phyloP scores from a whole-genome alignment of 2,329 filamentous ascomycete species.

The Fusarium heterosporum region DNA sequence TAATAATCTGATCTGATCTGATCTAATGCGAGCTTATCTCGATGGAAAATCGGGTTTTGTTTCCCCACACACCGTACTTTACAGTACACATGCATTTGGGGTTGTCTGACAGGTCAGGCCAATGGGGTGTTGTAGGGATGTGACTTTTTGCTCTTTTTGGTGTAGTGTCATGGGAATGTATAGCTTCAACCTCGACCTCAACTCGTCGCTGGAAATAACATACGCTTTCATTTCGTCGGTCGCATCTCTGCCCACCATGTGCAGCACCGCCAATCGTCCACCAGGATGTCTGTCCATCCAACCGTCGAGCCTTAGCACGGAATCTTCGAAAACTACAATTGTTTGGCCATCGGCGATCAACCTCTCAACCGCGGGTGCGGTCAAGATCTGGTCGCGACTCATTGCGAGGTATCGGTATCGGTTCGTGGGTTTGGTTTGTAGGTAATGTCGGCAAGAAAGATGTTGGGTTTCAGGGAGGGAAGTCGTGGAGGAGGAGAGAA shows the following conservation, averaged over 20 bases:
- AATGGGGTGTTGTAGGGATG: slow-evolving; percentile 28
- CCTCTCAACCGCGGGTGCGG: slow-evolving; percentile 59
- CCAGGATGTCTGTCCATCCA: slow-evolving; percentile 72
- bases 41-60: background rate
- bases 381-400: slow-evolving; percentile 58
- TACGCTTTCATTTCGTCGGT: slow-evolving; percentile 54
- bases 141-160: slow-evolving; percentile 6
- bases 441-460: slow-evolving; percentile 3
- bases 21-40: background rate
- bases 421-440: background rate
- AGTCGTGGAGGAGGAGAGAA: background rate
- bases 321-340: slow-evolving; percentile 68
- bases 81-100: slow-evolving; percentile 1
- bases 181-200: slow-evolving; percentile 6
- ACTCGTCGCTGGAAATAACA: slow-evolving; percentile 21
- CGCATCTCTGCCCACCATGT: slow-evolving; percentile 59
- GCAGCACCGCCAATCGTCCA: slow-evolving; percentile 67
- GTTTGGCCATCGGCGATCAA: slow-evolving; percentile 66
- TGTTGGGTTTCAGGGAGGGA: background rate
- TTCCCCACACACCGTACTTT: slow-evolving; percentile 4
- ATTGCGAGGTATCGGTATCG: slow-evolving; percentile 19
- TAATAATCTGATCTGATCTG: slow-evolving; percentile 26
- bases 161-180: slow-evolving; percentile 2
- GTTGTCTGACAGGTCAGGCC: slow-evolving; percentile 4
- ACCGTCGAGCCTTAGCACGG: slow-evolving; percentile 65